Conservation (phyloP, 2,329 filamentous ascomycete species). For the Pezicula radicicola region DNA sequence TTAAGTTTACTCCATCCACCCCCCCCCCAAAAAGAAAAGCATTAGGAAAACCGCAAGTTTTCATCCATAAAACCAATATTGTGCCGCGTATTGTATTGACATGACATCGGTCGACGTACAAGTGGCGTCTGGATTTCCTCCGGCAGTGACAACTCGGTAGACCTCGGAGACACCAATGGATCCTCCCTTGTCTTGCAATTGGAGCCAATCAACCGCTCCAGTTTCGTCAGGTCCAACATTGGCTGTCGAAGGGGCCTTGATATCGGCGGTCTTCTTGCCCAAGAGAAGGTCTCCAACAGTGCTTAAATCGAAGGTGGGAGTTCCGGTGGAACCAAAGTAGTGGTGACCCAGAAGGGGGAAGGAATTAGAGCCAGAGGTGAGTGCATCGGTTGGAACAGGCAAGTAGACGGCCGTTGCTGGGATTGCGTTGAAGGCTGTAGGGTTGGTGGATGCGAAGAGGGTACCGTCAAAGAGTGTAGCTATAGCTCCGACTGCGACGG, state of each 20-base stretch:
- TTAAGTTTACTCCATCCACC: background rate
- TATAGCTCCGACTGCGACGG: slow-evolving; percentile 23
- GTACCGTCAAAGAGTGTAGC: slow-evolving; percentile 29
- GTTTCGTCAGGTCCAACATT: slow-evolving; percentile 18
- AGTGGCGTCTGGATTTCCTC: slow-evolving; percentile 14
- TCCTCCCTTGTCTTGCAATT: slow-evolving; percentile 18
- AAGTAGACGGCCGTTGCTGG: slow-evolving; percentile 17
- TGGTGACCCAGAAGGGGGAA: slow-evolving; percentile 21
- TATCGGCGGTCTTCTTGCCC: slow-evolving; percentile 16
- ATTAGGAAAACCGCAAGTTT: background rate
- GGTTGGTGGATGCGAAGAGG: slow-evolving; percentile 13
- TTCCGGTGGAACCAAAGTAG: slow-evolving; percentile 23
- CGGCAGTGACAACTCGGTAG: slow-evolving; percentile 28
- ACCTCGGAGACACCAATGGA: slow-evolving; percentile 18
- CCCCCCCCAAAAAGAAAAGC: no score
- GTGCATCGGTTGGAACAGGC: slow-evolving; percentile 5
- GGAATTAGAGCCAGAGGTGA: slow-evolving; percentile 1
- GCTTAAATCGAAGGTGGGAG: slow-evolving; percentile 25
- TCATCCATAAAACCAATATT: slow-evolving; percentile 25
- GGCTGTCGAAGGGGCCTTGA: slow-evolving; percentile 20
- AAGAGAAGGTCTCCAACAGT: slow-evolving; percentile 16
- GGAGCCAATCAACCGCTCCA: slow-evolving; percentile 27
- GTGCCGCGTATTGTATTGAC: slow-evolving; percentile 22
- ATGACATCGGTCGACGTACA: slow-evolving; percentile 14
- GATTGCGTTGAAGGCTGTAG: slow-evolving; percentile 12